Conservation (phyloP, 306 rosid species). For the Cucurbita maxima region DNA sequence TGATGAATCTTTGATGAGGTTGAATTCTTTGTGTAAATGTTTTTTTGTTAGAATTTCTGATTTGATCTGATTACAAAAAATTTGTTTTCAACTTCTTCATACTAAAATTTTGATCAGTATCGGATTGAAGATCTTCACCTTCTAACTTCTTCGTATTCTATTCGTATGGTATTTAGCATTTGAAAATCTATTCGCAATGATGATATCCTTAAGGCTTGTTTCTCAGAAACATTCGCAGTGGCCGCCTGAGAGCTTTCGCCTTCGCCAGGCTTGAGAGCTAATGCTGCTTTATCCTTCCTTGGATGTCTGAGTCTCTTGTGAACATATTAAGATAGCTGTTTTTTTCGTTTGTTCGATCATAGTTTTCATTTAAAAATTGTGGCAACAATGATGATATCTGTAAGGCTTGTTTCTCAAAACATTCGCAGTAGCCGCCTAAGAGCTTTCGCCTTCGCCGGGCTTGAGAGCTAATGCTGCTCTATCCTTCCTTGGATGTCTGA, state of each 20-base stretch:
- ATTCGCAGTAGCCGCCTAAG: constrained; percentile 17
- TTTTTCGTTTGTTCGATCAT: too few relatives aligned
- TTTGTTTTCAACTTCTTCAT: too few relatives aligned
- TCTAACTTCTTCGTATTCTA: too few relatives aligned
- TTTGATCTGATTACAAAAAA: not conserved
- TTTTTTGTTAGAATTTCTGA: not conserved
- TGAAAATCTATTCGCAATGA: not conserved
- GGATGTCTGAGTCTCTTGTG: not conserved
- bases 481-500: constrained; percentile 2
- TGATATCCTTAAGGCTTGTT: not conserved
- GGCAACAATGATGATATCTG: constrained; percentile 5
- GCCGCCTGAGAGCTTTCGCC: not conserved
- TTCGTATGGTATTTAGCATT: not conserved
- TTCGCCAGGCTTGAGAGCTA: not conserved
- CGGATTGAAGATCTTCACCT: not conserved
- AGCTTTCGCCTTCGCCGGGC: constrained; percentile 3
- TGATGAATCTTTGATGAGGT: too few relatives aligned
- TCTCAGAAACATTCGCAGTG: not conserved
- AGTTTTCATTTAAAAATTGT: too few relatives aligned
- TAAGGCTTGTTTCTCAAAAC: not conserved
- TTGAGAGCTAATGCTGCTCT: constrained; percentile 5
- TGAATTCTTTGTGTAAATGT: too few relatives aligned
- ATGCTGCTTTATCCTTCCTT: not conserved
- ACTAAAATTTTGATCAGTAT: too few relatives aligned
- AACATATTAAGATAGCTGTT: too few relatives aligned